Conservation (phyloP, 176 grass and related monocot genomes). For the Areca catechu region DNA sequence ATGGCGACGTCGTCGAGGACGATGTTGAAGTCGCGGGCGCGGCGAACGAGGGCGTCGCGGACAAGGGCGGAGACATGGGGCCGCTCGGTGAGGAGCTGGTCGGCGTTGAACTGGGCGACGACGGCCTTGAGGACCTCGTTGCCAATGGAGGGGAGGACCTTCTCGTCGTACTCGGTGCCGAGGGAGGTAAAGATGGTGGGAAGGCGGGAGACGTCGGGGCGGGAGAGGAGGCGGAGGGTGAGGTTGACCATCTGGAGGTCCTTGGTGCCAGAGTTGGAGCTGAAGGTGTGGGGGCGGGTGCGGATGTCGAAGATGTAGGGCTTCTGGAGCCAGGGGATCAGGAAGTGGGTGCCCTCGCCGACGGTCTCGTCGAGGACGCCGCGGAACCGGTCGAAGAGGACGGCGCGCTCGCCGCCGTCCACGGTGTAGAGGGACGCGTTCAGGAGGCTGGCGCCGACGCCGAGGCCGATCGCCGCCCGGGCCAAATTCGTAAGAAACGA, state of each 20-base stretch:
- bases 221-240: constrained; percentile 87
- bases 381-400: constrained; percentile 93
- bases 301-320: constrained; percentile 96
- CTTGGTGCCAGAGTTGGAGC: constrained; percentile 96
- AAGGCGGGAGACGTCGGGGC: constrained; percentile 65
- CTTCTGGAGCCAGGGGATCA: constrained; percentile 97
- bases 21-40: constrained; percentile 93
- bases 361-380: constrained; percentile 73
- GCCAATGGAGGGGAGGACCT: constrained; percentile 97
- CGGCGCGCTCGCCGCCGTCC: constrained; percentile 87
- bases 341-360: constrained; percentile 87
- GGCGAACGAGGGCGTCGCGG: constrained; percentile 72
- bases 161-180: constrained; percentile 93
- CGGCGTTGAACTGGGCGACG: constrained; percentile 98
- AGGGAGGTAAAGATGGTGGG: constrained; percentile 99
- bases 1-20: constrained; percentile 97
- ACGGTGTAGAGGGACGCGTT: constrained; percentile 82
- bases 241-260: constrained; percentile 98
- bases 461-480: constrained; percentile 60
- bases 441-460: constrained; percentile 42
- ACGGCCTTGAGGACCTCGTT: constrained; percentile 99
- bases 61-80: constrained; percentile 92
- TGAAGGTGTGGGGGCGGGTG: constrained; percentile 93
- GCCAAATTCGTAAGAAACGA: constrained; percentile 72
- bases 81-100: constrained; percentile 90